Conservation (phyloP, 208 protist genomes). For the Herpetomonas samuelpessoai region DNA sequence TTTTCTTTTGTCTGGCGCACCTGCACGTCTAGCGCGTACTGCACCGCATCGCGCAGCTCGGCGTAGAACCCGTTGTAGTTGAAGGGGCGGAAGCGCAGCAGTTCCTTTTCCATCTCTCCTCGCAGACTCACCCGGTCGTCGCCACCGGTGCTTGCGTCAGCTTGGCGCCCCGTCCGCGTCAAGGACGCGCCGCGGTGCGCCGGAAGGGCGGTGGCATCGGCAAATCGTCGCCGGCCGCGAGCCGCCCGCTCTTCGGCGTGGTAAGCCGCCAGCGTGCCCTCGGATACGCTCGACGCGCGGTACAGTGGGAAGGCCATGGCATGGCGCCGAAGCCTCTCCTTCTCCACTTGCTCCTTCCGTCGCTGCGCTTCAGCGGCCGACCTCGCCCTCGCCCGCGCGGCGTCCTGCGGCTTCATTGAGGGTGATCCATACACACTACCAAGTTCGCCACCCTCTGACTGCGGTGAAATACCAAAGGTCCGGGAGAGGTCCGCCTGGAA, state of each 20-base stretch:
- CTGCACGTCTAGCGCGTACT: slow-evolving; percentile 57
- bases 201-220: neutral
- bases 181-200: neutral
- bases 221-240: neutral
- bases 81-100: slow-evolving; percentile 49
- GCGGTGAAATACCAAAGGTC: neutral
- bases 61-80: slow-evolving; percentile 65
- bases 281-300: slow-evolving; percentile 58
- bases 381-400: no score
- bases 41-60: slow-evolving; percentile 58
- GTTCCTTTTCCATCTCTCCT: slow-evolving; percentile 40
- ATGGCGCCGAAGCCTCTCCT: neutral
- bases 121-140: slow-evolving; percentile 4
- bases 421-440: no score
- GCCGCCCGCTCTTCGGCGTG: slow-evolving; percentile 12
- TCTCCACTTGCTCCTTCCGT: neutral
- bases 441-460: no score
- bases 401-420: no score
- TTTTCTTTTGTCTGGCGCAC: slow-evolving; percentile 39
- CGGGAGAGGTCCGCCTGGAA: neutral
- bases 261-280: slow-evolving; percentile 59
- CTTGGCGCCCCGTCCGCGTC: neutral
- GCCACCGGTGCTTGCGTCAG: no score
- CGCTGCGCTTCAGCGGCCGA: neutral
- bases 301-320: slow-evolving; percentile 52